Evolutionary conservation across 805 yeast genomes (phyloP), one percentile per base, ranked within the genome.

Genomic region (Pichia thaimueangensis): DNA sequence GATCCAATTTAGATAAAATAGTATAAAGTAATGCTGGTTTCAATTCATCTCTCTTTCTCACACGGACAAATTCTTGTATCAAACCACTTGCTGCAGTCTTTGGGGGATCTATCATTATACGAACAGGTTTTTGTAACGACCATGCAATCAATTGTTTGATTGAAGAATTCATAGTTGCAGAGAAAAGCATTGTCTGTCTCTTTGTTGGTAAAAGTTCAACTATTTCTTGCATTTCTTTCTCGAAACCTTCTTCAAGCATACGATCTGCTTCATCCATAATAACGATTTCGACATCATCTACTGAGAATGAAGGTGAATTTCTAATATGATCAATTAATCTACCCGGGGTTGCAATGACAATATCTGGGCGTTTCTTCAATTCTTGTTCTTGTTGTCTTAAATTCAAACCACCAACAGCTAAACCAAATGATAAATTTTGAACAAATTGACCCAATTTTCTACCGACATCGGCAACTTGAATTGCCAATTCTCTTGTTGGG

Each of bases 241-340:
- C 96, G 77, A 93, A 93, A 58, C 99, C 99, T 66, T 93, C 99
- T 62, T 93, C 99, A 54, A 93, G 74, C 97, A 93, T 93, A 69
- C 98, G 80, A 73, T 93, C 98, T 47, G 98, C 98, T 70, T 93
- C 98, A 69, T 93, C 98, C 53, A 93, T 74, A 24, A 93, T 94
- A 55, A 93, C 70, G 41, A 93, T 85, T 67, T 93, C 98, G 38
- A 93, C 93, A 27, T 80, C 73, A 52, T 93, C 97, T 37, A 88
- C 94, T 37, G 80, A 78, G 62, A 93, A 93, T 40, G 93, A 82
- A 7, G 96, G 87, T 6, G 97, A 89, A 67, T 93, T 93, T 59
- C 97, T 74, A 43, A 93, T 78, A 65, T 93, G 99, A 64, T 93
- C 99, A 57, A 93, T 93, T 52, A 93, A 82, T 69, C 99, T 77